A percentile compares a stretch with the other conserved stretches of the same genome.
These are phyloP conservation scores for Carex arenaria DNA, from an alignment of 202 grass and related monocot genomes.

Conservation along the genomic window DNA sequence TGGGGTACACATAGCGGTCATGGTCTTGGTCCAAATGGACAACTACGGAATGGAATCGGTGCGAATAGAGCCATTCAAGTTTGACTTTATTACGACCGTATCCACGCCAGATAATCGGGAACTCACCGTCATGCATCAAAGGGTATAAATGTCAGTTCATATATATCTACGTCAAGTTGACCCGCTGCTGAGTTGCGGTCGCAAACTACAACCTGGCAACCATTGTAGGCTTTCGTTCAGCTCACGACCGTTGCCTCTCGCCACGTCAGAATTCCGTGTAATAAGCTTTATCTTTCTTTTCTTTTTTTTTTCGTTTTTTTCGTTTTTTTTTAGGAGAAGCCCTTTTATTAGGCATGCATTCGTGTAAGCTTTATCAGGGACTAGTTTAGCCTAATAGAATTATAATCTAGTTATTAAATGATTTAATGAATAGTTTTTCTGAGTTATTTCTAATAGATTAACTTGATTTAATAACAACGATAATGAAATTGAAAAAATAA, in stretches of 20 bases:
- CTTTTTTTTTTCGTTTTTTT: too few species aligned
- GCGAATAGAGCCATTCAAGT: conserved; percentile 1
- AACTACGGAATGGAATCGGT: neutral
- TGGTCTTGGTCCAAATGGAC: neutral
- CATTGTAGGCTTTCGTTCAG: neutral
- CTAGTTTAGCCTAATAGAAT: neutral
- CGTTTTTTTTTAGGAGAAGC: too few species aligned
- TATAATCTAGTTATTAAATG: too few species aligned
- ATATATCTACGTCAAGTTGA: neutral
- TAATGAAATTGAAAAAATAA: neutral
- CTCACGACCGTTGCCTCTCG: neutral
- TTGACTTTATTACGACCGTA: conserved; percentile 17
- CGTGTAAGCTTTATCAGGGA: neutral
- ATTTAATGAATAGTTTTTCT: neutral
- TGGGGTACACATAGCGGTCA: neutral
- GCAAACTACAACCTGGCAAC: neutral
- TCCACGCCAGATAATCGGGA: conserved; percentile 6
- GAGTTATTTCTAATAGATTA: neutral
- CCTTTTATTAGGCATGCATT: too few species aligned
- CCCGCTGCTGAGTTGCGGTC: neutral
- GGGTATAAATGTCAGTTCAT: neutral
- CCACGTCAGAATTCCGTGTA: conserved; percentile 1
- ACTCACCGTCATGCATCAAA: neutral
- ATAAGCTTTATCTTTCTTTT: neutral
- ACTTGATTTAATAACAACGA: too few species aligned